These are phyloP conservation scores for Alternaria infectoria DNA, from an alignment of 2,329 filamentous ascomycete genomes.

Conservation along the genomic window DNA sequence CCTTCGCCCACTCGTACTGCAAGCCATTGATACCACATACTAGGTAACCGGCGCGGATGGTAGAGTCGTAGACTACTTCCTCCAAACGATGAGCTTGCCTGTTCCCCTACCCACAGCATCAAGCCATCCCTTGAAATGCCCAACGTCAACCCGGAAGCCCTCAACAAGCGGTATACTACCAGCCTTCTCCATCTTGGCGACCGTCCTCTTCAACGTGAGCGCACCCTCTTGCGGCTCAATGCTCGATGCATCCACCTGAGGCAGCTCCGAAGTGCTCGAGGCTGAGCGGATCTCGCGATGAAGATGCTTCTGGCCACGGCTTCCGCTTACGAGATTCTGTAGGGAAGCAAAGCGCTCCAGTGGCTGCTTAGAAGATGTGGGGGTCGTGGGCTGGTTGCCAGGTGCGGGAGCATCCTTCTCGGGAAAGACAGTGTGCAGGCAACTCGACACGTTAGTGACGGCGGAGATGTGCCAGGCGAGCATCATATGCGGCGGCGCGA, in stretches of 20 bases:
- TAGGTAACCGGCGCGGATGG: neutral
- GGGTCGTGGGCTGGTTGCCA: neutral
- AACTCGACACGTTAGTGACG: constrained; percentile 11
- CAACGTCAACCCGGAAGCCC: constrained; percentile 25
- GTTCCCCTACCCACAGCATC: constrained; percentile 29
- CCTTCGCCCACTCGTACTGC: neutral
- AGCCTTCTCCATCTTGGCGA: constrained; percentile 24
- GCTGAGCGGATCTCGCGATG: constrained; percentile 5
- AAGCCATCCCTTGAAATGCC: constrained; percentile 20
- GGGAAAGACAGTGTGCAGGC: constrained; percentile 16
- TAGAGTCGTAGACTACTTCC: constrained; percentile 1
- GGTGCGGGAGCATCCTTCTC: neutral
- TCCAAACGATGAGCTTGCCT: constrained; percentile 44
- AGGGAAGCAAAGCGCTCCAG: constrained; percentile 13
- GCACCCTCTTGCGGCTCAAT: constrained; percentile 1
- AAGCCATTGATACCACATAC: neutral
- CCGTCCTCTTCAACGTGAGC: constrained; percentile 18
- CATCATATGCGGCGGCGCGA: constrained; percentile 15
- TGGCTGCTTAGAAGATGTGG: neutral
- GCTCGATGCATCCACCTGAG: neutral
- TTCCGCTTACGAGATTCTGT: constrained; percentile 6
- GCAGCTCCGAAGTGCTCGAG: constrained; percentile 9
- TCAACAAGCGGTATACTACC: constrained; percentile 30
- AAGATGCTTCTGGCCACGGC: neutral
- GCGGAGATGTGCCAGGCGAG: constrained; percentile 19